Evolutionary conservation across 2,329 filamentous ascomycete genomes (phyloP).

Genomic region (Dactylellina sp.): DNA sequence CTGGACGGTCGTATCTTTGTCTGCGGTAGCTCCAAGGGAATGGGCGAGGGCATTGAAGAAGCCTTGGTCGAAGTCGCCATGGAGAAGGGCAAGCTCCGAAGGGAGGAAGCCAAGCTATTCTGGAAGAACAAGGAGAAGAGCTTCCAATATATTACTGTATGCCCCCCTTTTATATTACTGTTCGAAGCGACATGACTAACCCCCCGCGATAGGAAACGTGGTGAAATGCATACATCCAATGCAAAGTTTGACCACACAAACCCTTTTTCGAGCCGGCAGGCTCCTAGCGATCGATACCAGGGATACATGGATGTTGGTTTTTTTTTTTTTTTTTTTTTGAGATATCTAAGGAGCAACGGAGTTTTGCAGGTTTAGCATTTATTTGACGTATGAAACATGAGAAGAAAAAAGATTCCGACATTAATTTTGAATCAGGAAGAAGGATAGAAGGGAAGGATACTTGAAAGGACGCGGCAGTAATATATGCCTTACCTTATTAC

Average conservation of each 20-base stretch:
- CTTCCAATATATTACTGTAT: slow-evolving; percentile 78
- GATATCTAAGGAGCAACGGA: slow-evolving; percentile 29
- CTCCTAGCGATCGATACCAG: slow-evolving; percentile 47
- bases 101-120: slow-evolving; percentile 84
- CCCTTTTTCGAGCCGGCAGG: slow-evolving; percentile 15
- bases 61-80: slow-evolving; percentile 91
- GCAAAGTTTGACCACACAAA: not conserved
- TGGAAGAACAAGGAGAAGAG: slow-evolving; percentile 92
- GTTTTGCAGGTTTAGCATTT: slow-evolving; percentile 24
- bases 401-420: not conserved
- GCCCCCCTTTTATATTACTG: slow-evolving; percentile 6
- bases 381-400: slow-evolving; percentile 16
- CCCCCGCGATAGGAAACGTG: slow-evolving; percentile 31
- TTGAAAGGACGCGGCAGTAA: slow-evolving; percentile 10
- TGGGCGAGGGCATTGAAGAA: slow-evolving; percentile 95
- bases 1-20: slow-evolving; percentile 97
- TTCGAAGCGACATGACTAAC: slow-evolving; percentile 17
- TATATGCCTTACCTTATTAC: slow-evolving; percentile 41
- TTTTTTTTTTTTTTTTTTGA: slow-evolving; percentile 25
- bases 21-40: slow-evolving; percentile 92
- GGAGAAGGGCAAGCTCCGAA: slow-evolving; percentile 86
- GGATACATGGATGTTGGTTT: slow-evolving; percentile 35
- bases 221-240: slow-evolving; percentile 5
- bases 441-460: slow-evolving; percentile 8
- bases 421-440: not conserved